These are phyloP conservation scores for Naganishia albida DNA, from an alignment of 1,284 basidiomycete species.

Conservation along the genomic window DNA sequence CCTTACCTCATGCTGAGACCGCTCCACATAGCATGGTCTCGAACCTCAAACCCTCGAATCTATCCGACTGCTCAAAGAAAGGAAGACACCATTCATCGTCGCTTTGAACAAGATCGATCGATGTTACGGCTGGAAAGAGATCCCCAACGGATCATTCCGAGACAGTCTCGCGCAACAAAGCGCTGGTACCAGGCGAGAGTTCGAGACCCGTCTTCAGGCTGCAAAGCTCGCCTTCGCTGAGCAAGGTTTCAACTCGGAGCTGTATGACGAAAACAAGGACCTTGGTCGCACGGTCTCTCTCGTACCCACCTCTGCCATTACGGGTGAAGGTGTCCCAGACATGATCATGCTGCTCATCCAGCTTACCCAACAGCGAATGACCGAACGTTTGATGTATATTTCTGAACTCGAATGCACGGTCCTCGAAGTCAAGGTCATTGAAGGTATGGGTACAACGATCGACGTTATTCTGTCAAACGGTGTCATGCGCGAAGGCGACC, in stretches of 20 bases:
- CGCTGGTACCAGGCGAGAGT: slow-evolving; percentile 81
- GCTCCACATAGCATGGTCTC: slow-evolving; percentile 75
- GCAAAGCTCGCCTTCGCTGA: slow-evolving; percentile 93
- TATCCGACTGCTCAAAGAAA: slow-evolving; percentile 84
- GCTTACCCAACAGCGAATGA: slow-evolving; percentile 97
- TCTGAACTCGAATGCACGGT: slow-evolving; percentile 99
- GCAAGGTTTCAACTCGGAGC: slow-evolving; percentile 91
- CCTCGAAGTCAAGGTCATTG: slow-evolving; percentile 97
- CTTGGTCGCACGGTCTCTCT: slow-evolving; percentile 92
- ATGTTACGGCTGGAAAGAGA: slow-evolving; percentile 92
- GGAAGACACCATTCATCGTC: slow-evolving; percentile 98
- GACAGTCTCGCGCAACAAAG: slow-evolving; percentile 88
- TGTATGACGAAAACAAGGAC: slow-evolving; percentile 98
- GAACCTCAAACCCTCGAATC: slow-evolving; percentile 98
- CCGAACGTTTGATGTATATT: slow-evolving; percentile 95
- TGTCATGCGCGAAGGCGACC: slow-evolving; percentile 87
- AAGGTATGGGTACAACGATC: slow-evolving; percentile 96
- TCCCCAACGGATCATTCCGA: slow-evolving; percentile 86
- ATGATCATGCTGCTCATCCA: slow-evolving; percentile 99
- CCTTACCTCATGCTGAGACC: slow-evolving; percentile 15
- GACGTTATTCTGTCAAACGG: slow-evolving; percentile 98
- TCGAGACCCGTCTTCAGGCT: slow-evolving; percentile 82
- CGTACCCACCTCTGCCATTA: slow-evolving; percentile 96
- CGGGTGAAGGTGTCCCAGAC: slow-evolving; percentile 98
- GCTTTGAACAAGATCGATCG: slow-evolving; percentile 99